Evolutionary conservation across 805 yeast genomes (phyloP).

Genomic region (Yarrowia phangngaensis): DNA sequence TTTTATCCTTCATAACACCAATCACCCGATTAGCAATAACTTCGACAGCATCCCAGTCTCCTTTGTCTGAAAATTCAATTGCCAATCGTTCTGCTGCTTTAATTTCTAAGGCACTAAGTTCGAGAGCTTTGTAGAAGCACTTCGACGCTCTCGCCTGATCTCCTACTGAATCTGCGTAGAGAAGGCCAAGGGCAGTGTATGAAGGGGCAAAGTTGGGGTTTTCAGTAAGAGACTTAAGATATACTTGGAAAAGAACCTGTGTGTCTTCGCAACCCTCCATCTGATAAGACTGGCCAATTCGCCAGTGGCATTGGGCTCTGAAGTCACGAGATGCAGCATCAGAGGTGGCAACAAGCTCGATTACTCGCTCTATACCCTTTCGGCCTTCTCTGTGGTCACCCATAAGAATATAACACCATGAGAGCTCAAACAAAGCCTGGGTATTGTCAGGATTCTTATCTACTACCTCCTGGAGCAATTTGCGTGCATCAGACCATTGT

Average conservation of each 20-base stretch:
- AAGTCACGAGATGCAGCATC: conserved; percentile 52
- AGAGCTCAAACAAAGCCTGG: conserved; percentile 62
- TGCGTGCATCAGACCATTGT: conserved; percentile 52
- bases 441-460: conserved; percentile 49
- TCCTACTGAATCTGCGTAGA: conserved; percentile 56
- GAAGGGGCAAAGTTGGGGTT: conserved; percentile 69
- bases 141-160: conserved; percentile 72
- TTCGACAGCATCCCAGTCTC: conserved; percentile 85
- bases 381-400: conserved; percentile 54
- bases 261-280: conserved; percentile 36
- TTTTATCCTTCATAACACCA: conserved; percentile 47
- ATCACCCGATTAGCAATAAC: conserved; percentile 64
- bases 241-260: conserved; percentile 52
- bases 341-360: conserved; percentile 47
- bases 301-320: conserved; percentile 64
- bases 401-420: conserved; percentile 70
- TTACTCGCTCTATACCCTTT: conserved; percentile 45
- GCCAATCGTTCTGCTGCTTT: conserved; percentile 71
- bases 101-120: conserved; percentile 71
- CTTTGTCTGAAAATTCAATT: conserved; percentile 56
- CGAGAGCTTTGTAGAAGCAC: conserved; percentile 87
- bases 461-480: conserved; percentile 51
- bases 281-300: conserved; percentile 64
- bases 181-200: conserved; percentile 72
- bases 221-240: conserved; percentile 57